Percentiles rank a stretch among this genome's conserved stretches.
Conservation (phyloP, 257 asterid species). For the Craterostigma plantagineum region DNA sequence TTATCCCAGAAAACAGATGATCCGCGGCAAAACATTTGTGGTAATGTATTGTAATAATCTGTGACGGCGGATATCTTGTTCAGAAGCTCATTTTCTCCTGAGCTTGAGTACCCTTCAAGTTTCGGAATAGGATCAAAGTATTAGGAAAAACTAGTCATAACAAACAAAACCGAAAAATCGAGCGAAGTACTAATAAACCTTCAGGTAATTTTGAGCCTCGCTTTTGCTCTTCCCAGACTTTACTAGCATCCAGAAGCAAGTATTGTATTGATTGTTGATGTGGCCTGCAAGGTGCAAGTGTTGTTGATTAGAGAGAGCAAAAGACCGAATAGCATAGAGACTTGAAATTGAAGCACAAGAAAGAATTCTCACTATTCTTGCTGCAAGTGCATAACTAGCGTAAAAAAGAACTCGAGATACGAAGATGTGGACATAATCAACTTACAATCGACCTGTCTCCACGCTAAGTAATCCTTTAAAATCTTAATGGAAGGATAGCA, state of each 20-base stretch:
- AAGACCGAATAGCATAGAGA: background rate
- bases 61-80: conserved; percentile 25
- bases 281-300: conserved; percentile 30
- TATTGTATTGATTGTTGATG: conserved; percentile 80
- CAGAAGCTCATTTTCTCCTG: conserved; percentile 58
- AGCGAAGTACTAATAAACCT: no score
- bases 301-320: background rate
- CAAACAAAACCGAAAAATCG: background rate
- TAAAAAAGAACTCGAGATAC: background rate
- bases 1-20: conserved; percentile 63
- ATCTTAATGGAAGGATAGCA: conserved; percentile 62
- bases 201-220: conserved; percentile 50
- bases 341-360: no score
- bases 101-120: conserved; percentile 67
- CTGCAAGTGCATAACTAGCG: background rate
- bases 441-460: conserved; percentile 98
- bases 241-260: conserved; percentile 94
- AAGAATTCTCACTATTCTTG: background rate
- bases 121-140: conserved; percentile 3
- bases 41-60: conserved; percentile 34
- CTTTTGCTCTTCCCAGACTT: conserved; percentile 67
- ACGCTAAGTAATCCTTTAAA: conserved; percentile 61
- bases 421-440: no score
- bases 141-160: background rate
- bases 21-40: conserved; percentile 56